Conservation (phyloP, 2,329 filamentous ascomycete genomes). For the Nannizziopsis barbatae region DNA sequence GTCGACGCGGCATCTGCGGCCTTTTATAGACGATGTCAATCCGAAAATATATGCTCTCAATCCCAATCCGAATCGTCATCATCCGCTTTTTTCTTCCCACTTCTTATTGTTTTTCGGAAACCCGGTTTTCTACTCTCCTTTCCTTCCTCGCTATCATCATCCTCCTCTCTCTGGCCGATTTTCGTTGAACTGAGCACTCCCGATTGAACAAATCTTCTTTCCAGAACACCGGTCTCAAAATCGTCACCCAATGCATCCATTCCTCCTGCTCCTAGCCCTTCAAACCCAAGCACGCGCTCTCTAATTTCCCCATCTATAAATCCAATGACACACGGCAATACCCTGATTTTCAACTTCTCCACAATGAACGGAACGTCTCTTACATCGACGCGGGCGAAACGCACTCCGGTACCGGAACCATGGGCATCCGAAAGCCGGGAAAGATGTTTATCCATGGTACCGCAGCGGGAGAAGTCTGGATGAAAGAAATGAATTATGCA, state of each 20-base stretch:
- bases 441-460: slow-evolving; percentile 51
- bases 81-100: slow-evolving; percentile 24
- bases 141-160: slow-evolving; percentile 20
- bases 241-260: slow-evolving; percentile 27
- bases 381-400: slow-evolving; percentile 38
- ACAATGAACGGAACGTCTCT: slow-evolving; percentile 39
- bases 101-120: slow-evolving; percentile 21
- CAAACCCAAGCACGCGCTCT: slow-evolving; percentile 39
- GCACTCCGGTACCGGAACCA: slow-evolving; percentile 26
- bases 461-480: slow-evolving; percentile 51
- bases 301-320: slow-evolving; percentile 38
- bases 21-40: not conserved
- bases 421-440: slow-evolving; percentile 34
- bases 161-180: slow-evolving; percentile 21
- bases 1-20: not conserved
- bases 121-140: slow-evolving; percentile 17
- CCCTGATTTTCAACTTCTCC: slow-evolving; percentile 36
- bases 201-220: slow-evolving; percentile 32
- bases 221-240: slow-evolving; percentile 33
- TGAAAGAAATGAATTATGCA: slow-evolving; percentile 56
- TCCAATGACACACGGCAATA: slow-evolving; percentile 40
- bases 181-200: slow-evolving; percentile 30
- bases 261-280: slow-evolving; percentile 33
- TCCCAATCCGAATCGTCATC: slow-evolving; percentile 40
- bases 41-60: slow-evolving; percentile 20